Evolutionary conservation across 2,329 filamentous ascomycete species (phyloP), one percentile per base, ranked within the genome.

Genomic region (Calonectria hawksworthii): DNA sequence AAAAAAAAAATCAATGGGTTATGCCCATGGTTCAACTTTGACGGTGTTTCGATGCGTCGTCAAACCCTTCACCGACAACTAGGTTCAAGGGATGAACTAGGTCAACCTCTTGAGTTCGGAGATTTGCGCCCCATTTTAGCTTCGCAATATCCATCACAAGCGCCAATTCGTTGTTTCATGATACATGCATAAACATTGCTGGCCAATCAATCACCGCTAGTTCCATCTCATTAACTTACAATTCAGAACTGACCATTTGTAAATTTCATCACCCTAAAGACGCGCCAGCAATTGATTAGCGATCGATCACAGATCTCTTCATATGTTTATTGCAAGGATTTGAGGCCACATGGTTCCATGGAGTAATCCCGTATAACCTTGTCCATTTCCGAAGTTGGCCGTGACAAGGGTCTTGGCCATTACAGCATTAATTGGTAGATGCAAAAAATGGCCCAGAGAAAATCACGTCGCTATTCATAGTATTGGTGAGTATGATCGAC

Each of bases 71-170:
- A 44, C 30, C 52, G 13, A 5, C n/a, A 30, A 28, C 16, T 34
- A n/a, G 34, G 41, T n/a, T 52, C 38, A 52, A 54, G 50, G 41
- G 38, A 34, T 66, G n/a, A 66, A 54, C 30, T 47, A 54, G 26
- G 68, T 68, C 26, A 52, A 64, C 66, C 71, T 54, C 68, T 80
- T 73, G 75, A 73, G 56, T 70, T 76, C 79, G 79, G 79, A 80
- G 61, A 80, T 80, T 80, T 80, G 79, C 69, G 59, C 73, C 59
- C 75, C 75, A 68, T 79, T 74, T 74, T 72, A 74, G 56, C 52
- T 72, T 74, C 32, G 34, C 73, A 79, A 80, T 65, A 80, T 79
- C 72, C 73, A 75, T 75, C 74, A 63, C 61, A 75, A 65, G 70
- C 70, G 72, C 72, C 71, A 79, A 76, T 64, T 72, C 74, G 70